These are phyloP conservation scores for Gypsophila paniculata DNA, from an alignment of 179 eudicot species.

Conservation along the genomic window DNA sequence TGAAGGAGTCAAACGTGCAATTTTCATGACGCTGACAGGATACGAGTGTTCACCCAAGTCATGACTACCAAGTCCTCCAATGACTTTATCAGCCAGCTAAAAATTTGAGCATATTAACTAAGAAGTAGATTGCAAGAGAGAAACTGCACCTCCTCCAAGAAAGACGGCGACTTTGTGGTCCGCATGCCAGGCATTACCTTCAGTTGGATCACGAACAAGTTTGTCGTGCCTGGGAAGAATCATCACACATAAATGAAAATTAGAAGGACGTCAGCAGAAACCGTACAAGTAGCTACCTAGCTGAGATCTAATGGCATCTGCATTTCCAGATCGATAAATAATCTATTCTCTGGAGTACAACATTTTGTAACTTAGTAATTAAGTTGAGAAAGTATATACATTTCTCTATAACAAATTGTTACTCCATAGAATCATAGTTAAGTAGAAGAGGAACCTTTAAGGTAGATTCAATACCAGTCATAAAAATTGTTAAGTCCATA, in stretches of 20 bases:
- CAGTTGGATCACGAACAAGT: constrained; percentile 78
- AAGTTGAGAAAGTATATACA: not conserved
- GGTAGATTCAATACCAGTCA: not conserved
- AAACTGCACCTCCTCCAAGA: constrained; percentile 73
- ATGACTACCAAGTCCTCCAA: too few species aligned
- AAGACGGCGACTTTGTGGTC: constrained; percentile 88
- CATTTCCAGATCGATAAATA: not conserved
- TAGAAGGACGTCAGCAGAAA: not conserved
- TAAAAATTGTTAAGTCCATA: not conserved
- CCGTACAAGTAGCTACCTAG: not conserved
- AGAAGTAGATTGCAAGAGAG: constrained; percentile 21
- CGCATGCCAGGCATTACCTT: constrained; percentile 99
- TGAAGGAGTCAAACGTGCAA: too few species aligned
- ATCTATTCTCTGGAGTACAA: not conserved
- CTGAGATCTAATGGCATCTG: not conserved
- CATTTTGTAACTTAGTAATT: not conserved
- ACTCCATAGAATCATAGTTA: too few species aligned
- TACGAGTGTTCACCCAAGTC: not conserved
- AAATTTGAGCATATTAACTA: not conserved
- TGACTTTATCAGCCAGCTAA: not conserved
- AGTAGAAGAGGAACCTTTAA: not conserved
- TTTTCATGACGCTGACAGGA: not conserved
- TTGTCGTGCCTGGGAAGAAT: constrained; percentile 52
- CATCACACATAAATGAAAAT: constrained; percentile 8
- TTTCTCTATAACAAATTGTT: too few species aligned